Base-by-base conservation (phyloP, 805 yeast genomes). In the Monosporozyma servazzii region DNA sequence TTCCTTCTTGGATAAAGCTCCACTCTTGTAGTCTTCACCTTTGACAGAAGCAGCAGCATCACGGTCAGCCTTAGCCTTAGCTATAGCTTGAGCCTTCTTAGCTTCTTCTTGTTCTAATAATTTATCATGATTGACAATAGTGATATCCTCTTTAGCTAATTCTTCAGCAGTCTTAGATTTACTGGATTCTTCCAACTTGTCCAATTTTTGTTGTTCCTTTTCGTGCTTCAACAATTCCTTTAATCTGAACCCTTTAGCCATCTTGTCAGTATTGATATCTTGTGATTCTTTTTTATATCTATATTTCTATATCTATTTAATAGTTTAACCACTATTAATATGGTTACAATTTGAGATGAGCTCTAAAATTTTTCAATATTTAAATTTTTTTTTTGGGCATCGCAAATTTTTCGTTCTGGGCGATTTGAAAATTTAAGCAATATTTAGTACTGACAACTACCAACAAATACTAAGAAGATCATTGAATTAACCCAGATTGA, bases 1-100 rank as follows among this genome's bases (percentile, higher is more conserved):
- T 48, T 81, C 86, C 59, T 81, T 84, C 68, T 79, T 82, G 46
- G 87, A 81, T 51, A 82, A 71, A 18, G 75, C 50, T 33, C 17
- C 29, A 39, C 50, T 75, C 56, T 80, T 70, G 52, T 78, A 78
- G 25, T 67, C 77, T 46, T 64, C 71, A 10, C 60, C 57, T 30
- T 54, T 53, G 13, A 54, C 23, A 25, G 20, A n/a, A 2, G 17
- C 18, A 11, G 46, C 39, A 21, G 52, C 56, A 42, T 60, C 58
- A 23, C 40, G 53, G 13, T 54, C 54, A 21, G 47, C 48, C 27
- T 21, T 33, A 33, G 42, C 53, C 20, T 54, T 54, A 20, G 48
- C 48, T 25, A 52, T 55, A 21, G 45, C 54, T n/a, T 46, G 51
- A 11, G 53, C 55, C 17, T 55, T 50, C 37, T 51, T 48, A 13